A percentile compares a stretch with the other conserved stretches of the same genome.
Conservation (phyloP, 768 basidiomycete genomes). For the Pulveroboletus sp. region DNA sequence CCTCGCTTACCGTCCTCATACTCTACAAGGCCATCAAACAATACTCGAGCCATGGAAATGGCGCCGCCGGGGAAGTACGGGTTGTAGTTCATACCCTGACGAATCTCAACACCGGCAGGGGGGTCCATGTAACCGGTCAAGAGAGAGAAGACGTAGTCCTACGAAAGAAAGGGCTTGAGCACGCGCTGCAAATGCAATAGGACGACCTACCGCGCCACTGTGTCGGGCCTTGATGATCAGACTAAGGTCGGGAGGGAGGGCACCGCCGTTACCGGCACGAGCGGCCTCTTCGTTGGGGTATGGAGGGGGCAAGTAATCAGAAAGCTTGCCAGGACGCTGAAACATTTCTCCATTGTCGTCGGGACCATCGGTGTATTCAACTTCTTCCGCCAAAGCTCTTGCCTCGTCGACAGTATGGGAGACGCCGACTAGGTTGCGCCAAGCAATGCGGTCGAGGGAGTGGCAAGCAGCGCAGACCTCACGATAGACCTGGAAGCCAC, state of each 20-base stretch:
- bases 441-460: slow-evolving; percentile 97
- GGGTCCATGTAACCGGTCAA: slow-evolving; percentile 96
- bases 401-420: slow-evolving; percentile 92
- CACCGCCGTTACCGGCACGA: slow-evolving; percentile 88
- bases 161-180: slow-evolving; percentile 3
- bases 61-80: slow-evolving; percentile 99
- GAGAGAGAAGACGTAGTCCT: slow-evolving; percentile 98
- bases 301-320: slow-evolving; percentile 92
- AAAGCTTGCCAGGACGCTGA: slow-evolving; percentile 95
- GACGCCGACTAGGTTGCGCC: slow-evolving; percentile 98
- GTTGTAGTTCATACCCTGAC: slow-evolving; percentile 98
- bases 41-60: slow-evolving; percentile 95
- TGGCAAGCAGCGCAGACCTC: slow-evolving; percentile 99
- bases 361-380: slow-evolving; percentile 96
- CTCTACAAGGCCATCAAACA: slow-evolving; percentile 95
- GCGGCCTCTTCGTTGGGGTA: slow-evolving; percentile 99
- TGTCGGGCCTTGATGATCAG: slow-evolving; percentile 98
- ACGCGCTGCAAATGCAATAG: not conserved
- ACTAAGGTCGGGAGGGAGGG: slow-evolving; percentile 94
- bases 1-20: slow-evolving; percentile 78
- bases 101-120: slow-evolving; percentile 90
- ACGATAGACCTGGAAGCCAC: slow-evolving; percentile 96
- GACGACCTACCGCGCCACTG: slow-evolving; percentile 77
- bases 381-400: slow-evolving; percentile 89
- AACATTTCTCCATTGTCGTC: slow-evolving; percentile 97